These are phyloP conservation scores for Basipetospora chlamydospora DNA, from an alignment of 2,329 filamentous ascomycete genomes.

Conservation along the genomic window DNA sequence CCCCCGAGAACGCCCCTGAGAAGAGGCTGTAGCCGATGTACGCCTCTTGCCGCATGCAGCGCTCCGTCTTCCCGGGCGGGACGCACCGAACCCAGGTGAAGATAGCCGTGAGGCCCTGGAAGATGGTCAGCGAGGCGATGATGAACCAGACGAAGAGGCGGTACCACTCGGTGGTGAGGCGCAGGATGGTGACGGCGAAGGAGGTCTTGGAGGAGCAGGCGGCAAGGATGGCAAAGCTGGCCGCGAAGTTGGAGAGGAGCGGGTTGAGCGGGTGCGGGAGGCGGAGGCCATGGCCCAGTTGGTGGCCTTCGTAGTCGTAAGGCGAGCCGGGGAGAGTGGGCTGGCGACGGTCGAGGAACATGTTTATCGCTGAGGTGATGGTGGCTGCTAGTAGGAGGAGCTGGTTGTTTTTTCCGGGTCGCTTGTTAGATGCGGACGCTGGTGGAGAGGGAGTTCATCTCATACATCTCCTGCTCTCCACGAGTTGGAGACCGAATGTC, in stretches of 20 bases:
- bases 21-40: background rate
- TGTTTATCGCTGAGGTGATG: too few species aligned
- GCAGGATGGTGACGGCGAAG: constrained; percentile 13
- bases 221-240: constrained; percentile 4
- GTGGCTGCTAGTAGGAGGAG: too few species aligned
- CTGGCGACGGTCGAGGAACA: too few species aligned
- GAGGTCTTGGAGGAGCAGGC: constrained; percentile 15
- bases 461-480: background rate
- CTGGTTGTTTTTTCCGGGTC: too few species aligned
- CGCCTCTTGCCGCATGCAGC: background rate
- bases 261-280: too few species aligned
- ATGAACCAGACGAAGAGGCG: background rate
- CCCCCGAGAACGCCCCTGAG: too few species aligned
- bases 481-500: background rate
- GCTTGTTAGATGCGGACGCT: too few species aligned
- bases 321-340: too few species aligned
- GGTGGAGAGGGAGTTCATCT: background rate
- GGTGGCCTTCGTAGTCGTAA: too few species aligned
- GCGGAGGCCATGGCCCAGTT: too few species aligned
- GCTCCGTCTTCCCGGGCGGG: background rate
- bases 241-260: constrained; percentile 3
- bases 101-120: background rate
- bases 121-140: background rate
- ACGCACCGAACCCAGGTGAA: background rate
- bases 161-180: constrained; percentile 10